These are phyloP conservation scores for Primulina tabacum DNA, from an alignment of 257 asterid species.

Conservation along the genomic window DNA sequence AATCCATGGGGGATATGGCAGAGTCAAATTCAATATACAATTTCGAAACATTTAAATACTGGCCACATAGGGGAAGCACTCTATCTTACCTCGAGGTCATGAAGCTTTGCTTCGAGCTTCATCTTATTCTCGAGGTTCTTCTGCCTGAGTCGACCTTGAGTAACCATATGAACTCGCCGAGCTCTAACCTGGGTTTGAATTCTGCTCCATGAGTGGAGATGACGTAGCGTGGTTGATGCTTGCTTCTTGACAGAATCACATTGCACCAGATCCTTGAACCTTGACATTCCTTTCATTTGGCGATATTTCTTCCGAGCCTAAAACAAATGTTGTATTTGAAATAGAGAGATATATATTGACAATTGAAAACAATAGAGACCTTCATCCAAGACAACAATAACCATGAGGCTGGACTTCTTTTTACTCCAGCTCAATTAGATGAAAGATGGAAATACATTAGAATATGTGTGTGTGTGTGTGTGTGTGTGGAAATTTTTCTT, in stretches of 20 bases:
- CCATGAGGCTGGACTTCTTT: not conserved
- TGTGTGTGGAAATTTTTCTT: not conserved
- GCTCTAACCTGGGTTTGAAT: slow-evolving; percentile 68
- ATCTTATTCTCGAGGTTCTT: slow-evolving; percentile 73
- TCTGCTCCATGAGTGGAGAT: slow-evolving; percentile 70
- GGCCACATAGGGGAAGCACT: slow-evolving; percentile 7
- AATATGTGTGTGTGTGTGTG: not conserved
- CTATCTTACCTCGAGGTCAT: slow-evolving; percentile 66
- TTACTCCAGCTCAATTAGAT: not conserved
- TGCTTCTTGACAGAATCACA: slow-evolving; percentile 61
- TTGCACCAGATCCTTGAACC: slow-evolving; percentile 57
- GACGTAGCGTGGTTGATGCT: slow-evolving; percentile 61
- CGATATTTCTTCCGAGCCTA: slow-evolving; percentile 70
- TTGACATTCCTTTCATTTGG: slow-evolving; percentile 48
- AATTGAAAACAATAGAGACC: too few relatives aligned
- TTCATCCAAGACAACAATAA: not conserved
- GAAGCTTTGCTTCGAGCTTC: slow-evolving; percentile 87
- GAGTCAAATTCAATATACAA: not conserved
- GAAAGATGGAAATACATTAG: not conserved
- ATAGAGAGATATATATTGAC: slow-evolving; percentile 5
- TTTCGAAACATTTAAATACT: not conserved
- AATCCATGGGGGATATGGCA: not conserved
- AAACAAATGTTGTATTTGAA: slow-evolving; percentile 22
- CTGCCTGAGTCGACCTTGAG: slow-evolving; percentile 70
- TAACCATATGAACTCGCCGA: slow-evolving; percentile 71